Evolutionary conservation across 768 basidiomycete species (phyloP).

Genomic region (Tephrocybe sp.): DNA sequence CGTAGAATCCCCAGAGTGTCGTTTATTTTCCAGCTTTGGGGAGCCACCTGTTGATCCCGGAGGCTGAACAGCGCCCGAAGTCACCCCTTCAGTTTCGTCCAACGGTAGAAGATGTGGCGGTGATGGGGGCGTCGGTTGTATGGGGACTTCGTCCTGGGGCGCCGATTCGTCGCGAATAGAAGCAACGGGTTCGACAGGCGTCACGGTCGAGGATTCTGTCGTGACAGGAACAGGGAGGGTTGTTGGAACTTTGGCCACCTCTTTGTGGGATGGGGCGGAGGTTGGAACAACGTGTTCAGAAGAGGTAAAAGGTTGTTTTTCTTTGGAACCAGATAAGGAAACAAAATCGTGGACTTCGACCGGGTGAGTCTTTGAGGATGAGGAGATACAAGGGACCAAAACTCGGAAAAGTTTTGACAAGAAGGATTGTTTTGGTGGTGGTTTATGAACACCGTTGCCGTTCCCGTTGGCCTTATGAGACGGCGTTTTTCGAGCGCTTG

Average conservation of each 20-base stretch:
- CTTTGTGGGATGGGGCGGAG: background rate
- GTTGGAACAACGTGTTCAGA: slow-evolving; percentile 8
- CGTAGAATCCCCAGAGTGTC: slow-evolving; percentile 41
- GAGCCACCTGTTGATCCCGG: slow-evolving; percentile 74
- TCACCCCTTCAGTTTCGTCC: slow-evolving; percentile 83
- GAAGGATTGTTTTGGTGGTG: slow-evolving; percentile 46
- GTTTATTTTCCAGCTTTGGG: slow-evolving; percentile 25
- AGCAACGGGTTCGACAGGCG: slow-evolving; percentile 8
- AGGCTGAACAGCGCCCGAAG: slow-evolving; percentile 88
- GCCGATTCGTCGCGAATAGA: slow-evolving; percentile 3
- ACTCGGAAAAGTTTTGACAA: slow-evolving; percentile 57
- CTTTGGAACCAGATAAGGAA: slow-evolving; percentile 21
- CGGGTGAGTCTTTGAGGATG: slow-evolving; percentile 43
- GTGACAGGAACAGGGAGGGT: slow-evolving; percentile 7
- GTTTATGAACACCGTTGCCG: slow-evolving; percentile 17
- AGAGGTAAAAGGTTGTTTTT: slow-evolving; percentile 24
- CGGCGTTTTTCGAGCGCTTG: slow-evolving; percentile 8
- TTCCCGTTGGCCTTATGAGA: slow-evolving; percentile 18
- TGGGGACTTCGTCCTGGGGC: slow-evolving; percentile 28
- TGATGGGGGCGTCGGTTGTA: slow-evolving; percentile 33
- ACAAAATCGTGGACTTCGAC: slow-evolving; percentile 37
- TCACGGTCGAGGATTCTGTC: slow-evolving; percentile 7
- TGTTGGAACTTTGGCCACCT: slow-evolving; percentile 1
- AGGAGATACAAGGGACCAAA: slow-evolving; percentile 66
- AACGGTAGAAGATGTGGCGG: slow-evolving; percentile 41